phyloP scores from a whole-genome alignment of 2,329 filamentous ascomycete species.

The Trichoderma cornu-damae region DNA sequence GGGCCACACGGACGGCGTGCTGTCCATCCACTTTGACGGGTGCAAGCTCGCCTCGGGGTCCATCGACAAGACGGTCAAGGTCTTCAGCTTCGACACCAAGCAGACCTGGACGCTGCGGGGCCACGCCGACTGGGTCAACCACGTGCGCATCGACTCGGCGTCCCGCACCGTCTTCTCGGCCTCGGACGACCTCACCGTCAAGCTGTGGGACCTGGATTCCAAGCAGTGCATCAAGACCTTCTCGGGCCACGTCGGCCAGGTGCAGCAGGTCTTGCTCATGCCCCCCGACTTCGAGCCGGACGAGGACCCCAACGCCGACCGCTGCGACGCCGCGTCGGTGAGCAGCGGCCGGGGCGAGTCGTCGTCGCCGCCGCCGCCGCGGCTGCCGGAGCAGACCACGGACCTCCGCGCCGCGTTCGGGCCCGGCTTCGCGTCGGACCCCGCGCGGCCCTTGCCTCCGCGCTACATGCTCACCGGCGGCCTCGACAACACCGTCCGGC shows the following conservation, averaged over 20 bases:
- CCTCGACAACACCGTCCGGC: conserved; percentile 81
- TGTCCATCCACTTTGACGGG: conserved; percentile 81
- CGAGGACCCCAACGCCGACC: conserved; percentile 47
- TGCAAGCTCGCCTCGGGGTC: conserved; percentile 84
- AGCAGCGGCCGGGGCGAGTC: conserved; percentile 44
- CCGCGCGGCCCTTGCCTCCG: conserved; percentile 66
- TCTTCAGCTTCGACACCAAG: conserved; percentile 87
- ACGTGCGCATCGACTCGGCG: conserved; percentile 76
- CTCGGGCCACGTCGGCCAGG: conserved; percentile 87
- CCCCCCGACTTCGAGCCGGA: conserved; percentile 87
- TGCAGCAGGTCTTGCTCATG: conserved; percentile 83
- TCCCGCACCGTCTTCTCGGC: conserved; percentile 87
- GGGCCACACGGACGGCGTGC: conserved; percentile 75
- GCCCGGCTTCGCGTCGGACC: conserved; percentile 55
- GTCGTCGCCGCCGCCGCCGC: conserved; percentile 37
- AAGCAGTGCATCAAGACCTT: conserved; percentile 71
- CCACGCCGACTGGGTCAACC: conserved; percentile 93
- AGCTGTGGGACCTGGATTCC: conserved; percentile 89
- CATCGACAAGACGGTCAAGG: conserved; percentile 81
- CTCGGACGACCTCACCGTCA: conserved; percentile 87
- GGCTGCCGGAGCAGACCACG: conserved; percentile 27
- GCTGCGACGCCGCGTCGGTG: conserved; percentile 51
- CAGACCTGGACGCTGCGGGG: conserved; percentile 74
- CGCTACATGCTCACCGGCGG: conserved; percentile 91
- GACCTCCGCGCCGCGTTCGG: conserved; percentile 54